These are phyloP conservation scores for Arthrobotrys conoides DNA, from an alignment of 2,329 filamentous ascomycete genomes.

Conservation along the genomic window DNA sequence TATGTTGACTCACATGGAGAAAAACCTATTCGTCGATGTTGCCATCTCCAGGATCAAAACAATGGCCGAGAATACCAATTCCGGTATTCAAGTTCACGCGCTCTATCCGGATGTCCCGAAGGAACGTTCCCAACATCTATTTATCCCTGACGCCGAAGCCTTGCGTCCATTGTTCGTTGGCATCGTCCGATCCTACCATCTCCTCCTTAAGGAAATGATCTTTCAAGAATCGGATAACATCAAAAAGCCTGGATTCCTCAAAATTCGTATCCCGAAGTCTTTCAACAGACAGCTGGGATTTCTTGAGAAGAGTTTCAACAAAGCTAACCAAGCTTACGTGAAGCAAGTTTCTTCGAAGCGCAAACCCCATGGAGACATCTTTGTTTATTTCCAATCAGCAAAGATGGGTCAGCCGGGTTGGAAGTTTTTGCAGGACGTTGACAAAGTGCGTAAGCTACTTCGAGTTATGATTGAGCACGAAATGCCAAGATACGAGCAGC, in stretches of 20 bases:
- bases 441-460: conserved; percentile 25
- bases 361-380: conserved; percentile 37
- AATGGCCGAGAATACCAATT: conserved; percentile 17
- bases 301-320: conserved; percentile 34
- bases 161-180: conserved; percentile 27
- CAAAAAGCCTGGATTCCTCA: conserved; percentile 17
- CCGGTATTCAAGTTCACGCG: conserved; percentile 34
- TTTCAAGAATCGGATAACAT: conserved; percentile 7
- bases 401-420: conserved; percentile 24
- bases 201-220: conserved; percentile 36
- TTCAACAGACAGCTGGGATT: conserved; percentile 35
- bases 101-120: conserved; percentile 31
- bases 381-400: conserved; percentile 41
- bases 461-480: conserved; percentile 24
- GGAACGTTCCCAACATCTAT: background rate
- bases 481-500: background rate
- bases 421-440: conserved; percentile 40
- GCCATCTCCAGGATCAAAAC: conserved; percentile 27
- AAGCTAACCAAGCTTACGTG: conserved; percentile 25
- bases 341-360: conserved; percentile 7
- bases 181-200: conserved; percentile 18
- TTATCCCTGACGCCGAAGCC: background rate
- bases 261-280: conserved; percentile 19
- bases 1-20: conserved; percentile 47
- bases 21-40: conserved; percentile 37